Evolutionary conservation across 1,139 yeast genomes (phyloP), one percentile per base, ranked within the genome.

Genomic region (Candida mesenterica): DNA sequence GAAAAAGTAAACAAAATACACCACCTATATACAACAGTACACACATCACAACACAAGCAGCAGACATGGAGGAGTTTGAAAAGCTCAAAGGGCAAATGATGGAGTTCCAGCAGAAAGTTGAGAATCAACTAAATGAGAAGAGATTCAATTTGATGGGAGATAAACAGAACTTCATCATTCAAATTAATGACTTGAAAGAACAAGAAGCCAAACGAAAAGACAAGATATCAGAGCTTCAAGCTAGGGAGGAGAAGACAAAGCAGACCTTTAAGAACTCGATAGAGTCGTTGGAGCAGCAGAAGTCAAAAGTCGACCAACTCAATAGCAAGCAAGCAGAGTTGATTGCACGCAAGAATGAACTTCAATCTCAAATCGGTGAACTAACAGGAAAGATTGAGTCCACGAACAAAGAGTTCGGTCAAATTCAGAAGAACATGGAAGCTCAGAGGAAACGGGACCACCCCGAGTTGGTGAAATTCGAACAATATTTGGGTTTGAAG

Each of bases 401-500:
- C 7, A 43, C 61, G 17, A 52, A 52, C 20, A 46, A 45, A 13
- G 48, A 52, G 19, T 46, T 57, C 22, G 38, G 42, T n/a, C 44
- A 37, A 7, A 48, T 52, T 5, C 50, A 50, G 31, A 43, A 40
- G 31, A 45, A 47, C 27, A 39, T 63, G 32, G 47, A 49, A 28
- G 50, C 49, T 10, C 67, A 66, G 40, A 45, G 53, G 18, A 51
- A 55, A 18, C 53, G 55, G 17, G 77, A 72, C 37, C 52, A 57
- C 36, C 65, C 64, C 4, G 67, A 71, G 34, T 59, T 74, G 15
- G 49, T 61, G 25, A 62, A 68, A 35, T 72, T 61, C 43, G 79
- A 74, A 39, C 55, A 57, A 33, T 65, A 72, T 39, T 54, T 73
- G 33, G 80, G 81, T 1, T 49, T 75, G 32, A 60, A 55, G 32